phyloP scores from a whole-genome alignment of 345 rosid genomes.

The Brassica rapa region DNA sequence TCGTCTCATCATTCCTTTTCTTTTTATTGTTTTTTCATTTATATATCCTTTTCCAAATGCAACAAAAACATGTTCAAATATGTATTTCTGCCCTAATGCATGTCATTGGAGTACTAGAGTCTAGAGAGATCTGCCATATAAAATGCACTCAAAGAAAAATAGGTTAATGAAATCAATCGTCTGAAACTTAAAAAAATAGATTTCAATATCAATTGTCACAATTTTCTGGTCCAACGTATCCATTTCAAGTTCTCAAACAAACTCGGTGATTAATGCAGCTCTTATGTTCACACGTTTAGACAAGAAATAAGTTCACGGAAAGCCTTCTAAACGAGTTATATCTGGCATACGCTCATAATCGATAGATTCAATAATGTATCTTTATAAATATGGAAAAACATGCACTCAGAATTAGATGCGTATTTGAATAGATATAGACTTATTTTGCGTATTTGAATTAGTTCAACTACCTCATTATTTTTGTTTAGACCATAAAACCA shows the following conservation, averaged over 20 bases:
- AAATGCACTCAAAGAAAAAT: neutral
- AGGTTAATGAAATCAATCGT: neutral
- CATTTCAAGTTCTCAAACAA: neutral
- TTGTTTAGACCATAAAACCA: too few species aligned
- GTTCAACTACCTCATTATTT: neutral
- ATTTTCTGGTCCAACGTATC: neutral
- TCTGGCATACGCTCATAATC: neutral
- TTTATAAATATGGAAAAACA: slow-evolving; percentile 8
- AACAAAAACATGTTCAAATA: neutral
- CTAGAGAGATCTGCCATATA: neutral
- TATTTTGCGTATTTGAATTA: neutral
- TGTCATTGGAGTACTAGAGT: neutral
- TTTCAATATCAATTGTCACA: neutral
- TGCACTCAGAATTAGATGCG: slow-evolving; percentile 12
- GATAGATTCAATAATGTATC: slow-evolving; percentile 29
- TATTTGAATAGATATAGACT: slow-evolving; percentile 6
- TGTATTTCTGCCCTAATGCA: neutral
- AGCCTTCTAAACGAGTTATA: neutral
- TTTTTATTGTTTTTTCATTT: neutral
- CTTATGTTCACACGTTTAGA: neutral
- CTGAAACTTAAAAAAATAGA: neutral
- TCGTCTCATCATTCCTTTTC: slow-evolving; percentile 25
- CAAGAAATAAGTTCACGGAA: neutral
- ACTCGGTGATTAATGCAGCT: neutral
- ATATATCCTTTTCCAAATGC: neutral